phyloP scores from a whole-genome alignment of 2,329 filamentous ascomycete genomes.

The Diaporthe destruens region DNA sequence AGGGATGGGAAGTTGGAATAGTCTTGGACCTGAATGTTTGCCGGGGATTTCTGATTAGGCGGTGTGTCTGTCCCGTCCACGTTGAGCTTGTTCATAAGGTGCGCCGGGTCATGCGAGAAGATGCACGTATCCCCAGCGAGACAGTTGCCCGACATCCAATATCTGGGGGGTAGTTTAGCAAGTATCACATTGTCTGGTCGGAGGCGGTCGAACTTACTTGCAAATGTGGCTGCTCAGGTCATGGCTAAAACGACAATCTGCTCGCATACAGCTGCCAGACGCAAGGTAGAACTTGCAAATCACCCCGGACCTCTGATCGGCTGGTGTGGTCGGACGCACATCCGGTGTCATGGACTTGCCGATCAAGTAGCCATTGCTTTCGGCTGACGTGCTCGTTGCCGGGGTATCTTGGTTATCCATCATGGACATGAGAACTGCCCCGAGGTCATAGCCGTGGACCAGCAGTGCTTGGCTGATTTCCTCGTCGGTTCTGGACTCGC shows the following conservation, averaged over 20 bases:
- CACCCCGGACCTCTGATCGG: conserved; percentile 83
- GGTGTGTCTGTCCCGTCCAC: conserved; percentile 77
- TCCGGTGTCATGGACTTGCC: conserved; percentile 90
- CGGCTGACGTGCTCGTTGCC: conserved; percentile 51
- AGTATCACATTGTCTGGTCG: conserved; percentile 23
- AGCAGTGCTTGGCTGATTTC: conserved; percentile 95
- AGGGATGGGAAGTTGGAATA: conserved; percentile 87
- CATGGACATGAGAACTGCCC: conserved; percentile 88
- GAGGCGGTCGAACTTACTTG: conserved; percentile 81
- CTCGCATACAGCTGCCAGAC: conserved; percentile 93
- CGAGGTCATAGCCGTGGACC: conserved; percentile 91
- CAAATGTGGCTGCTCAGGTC: conserved; percentile 95
- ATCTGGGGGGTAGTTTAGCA: conserved; percentile 63
- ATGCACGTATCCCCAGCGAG: conserved; percentile 94
- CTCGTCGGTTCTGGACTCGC: conserved; percentile 89
- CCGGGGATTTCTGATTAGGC: conserved; percentile 71
- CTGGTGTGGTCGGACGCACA: conserved; percentile 81
- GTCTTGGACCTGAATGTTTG: conserved; percentile 84
- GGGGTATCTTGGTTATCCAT: conserved; percentile 75
- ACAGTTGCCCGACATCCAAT: conserved; percentile 97
- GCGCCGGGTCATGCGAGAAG: conserved; percentile 94
- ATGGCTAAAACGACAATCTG: conserved; percentile 97
- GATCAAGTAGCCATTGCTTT: conserved; percentile 74
- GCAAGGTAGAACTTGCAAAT: conserved; percentile 98
- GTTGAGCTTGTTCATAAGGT: conserved; percentile 84